phyloP scores from a whole-genome alignment of 345 rosid species.

The Syzygium aqueum region DNA sequence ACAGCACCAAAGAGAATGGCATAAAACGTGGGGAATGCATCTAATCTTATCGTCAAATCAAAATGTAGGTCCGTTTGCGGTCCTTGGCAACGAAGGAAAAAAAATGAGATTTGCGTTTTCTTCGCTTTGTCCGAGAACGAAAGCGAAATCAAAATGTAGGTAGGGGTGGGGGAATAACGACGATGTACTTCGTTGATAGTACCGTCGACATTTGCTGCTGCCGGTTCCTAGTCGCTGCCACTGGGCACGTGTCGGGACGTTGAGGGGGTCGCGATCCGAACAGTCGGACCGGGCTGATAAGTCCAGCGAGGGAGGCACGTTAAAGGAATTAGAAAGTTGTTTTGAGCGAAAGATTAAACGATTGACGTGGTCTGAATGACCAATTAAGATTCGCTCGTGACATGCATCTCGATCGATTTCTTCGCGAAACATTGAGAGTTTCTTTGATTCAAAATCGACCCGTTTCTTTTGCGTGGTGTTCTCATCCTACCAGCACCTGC shows the following conservation, averaged over 20 bases:
- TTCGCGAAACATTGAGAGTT: too few species aligned
- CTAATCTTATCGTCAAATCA: neutral
- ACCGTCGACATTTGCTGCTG: too few species aligned
- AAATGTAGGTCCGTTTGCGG: neutral
- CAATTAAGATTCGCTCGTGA: too few species aligned
- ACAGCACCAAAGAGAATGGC: neutral
- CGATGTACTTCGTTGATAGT: too few species aligned
- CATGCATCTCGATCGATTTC: too few species aligned
- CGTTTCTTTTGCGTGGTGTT: too few species aligned
- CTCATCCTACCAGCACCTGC: too few species aligned
- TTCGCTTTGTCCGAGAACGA: neutral
- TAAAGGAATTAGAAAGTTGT: too few species aligned
- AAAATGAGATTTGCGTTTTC: neutral
- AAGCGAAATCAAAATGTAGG: too few species aligned
- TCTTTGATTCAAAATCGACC: too few species aligned
- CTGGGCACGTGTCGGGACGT: constrained; percentile 1
- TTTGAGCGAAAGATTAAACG: too few species aligned
- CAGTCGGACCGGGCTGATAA: neutral
- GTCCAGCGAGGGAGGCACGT: neutral
- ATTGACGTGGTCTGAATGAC: too few species aligned
- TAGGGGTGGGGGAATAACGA: neutral
- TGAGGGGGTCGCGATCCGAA: constrained; percentile 7
- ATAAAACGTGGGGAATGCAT: neutral
- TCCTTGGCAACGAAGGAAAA: neutral
- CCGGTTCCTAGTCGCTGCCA: neutral